Evolutionary conservation across 192 early-diverging fungal species (phyloP), one percentile per base, ranked within the genome.

Genomic region (Backusella psychrophila): DNA sequence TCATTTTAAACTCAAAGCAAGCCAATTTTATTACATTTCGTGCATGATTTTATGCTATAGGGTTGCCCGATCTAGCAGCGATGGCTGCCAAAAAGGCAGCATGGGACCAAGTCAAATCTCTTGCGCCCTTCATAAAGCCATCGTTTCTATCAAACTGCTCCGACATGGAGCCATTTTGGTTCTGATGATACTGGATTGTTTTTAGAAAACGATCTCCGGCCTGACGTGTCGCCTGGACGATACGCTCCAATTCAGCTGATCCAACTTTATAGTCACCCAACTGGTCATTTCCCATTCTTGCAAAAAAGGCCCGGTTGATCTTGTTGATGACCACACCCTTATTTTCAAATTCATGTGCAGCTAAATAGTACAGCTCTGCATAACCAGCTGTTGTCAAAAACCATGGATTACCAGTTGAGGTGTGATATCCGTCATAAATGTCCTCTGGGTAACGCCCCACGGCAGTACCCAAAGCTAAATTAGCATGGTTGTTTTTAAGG

Each of bases 381-480:
- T 85, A 46, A 0, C 85, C 89, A 2, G 81, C 75, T 0, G 92
- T 94, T 3, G 84, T 66, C 1, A 96, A 84, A 21, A 90, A 85
- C 94, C 94, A 96, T 8, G 94, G 93, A 74, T 95, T 95, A 12
- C 92, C 94, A 39, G 66, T 7, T 0, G 77, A 81, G 0, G 79
- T 72, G 9, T 79, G 86, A 31, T 85, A 81, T 29, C 93, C 93
- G 65, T 94, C 80, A 56, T 96, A 96, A 19, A 85, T 81, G 81
- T 96, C 94, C 72, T 92, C 94, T 1, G 87, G 83, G 71, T 96
- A 96, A 23, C 94, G 71, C 4, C 93, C 94, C n/a, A 92, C 84
- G 0, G 89, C 91, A 11, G 84, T 84, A 8, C 84, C 91, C 26
- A 75, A 3, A 15, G 31, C 12, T 6, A 46, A 31, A 17, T 23